Evolutionary conservation across 495 filamentous ascomycete species (phyloP).

Genomic region (Parachaetomium inaequale): DNA sequence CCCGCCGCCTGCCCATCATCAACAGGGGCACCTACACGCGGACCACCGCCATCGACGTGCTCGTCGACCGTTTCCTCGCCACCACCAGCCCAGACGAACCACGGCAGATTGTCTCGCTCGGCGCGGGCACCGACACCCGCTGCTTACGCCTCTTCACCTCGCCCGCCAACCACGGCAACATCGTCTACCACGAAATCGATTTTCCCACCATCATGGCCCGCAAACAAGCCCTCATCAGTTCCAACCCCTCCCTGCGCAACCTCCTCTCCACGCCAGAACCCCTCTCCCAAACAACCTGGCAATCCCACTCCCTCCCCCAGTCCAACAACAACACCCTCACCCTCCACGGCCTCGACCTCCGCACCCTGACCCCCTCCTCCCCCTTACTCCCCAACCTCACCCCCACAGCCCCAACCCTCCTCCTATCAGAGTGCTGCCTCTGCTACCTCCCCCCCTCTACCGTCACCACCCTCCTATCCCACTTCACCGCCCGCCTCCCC

Average conservation of each 20-base stretch:
- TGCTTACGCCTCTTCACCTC: constrained; percentile 63
- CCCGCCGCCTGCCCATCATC: constrained; percentile 77
- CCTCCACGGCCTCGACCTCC: constrained; percentile 79
- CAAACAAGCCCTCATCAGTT: constrained; percentile 49
- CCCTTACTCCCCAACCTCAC: constrained; percentile 32
- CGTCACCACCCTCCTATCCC: constrained; percentile 60
- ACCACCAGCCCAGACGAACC: constrained; percentile 25
- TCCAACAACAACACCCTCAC: constrained; percentile 60
- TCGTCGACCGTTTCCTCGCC: constrained; percentile 69
- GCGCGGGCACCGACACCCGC: constrained; percentile 90
- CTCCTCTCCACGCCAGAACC: constrained; percentile 29
- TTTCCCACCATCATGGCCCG: constrained; percentile 68
- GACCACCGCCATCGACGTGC: constrained; percentile 77
- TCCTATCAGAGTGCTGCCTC: constrained; percentile 92
- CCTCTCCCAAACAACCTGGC: constrained; percentile 30
- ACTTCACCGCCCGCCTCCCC: constrained; percentile 50
- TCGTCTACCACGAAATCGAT: constrained; percentile 91
- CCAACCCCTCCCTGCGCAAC: constrained; percentile 27
- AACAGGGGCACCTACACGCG: constrained; percentile 96
- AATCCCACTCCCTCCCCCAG: constrained; percentile 54
- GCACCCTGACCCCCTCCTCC: constrained; percentile 46
- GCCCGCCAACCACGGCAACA: constrained; percentile 26
- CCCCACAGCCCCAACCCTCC: constrained; percentile 63
- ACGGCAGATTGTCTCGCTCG: constrained; percentile 83
- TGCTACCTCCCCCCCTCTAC: constrained; percentile 70